These are phyloP conservation scores for Jackrogersella multiformis DNA, from an alignment of 495 filamentous ascomycete genomes.

Conservation along the genomic window DNA sequence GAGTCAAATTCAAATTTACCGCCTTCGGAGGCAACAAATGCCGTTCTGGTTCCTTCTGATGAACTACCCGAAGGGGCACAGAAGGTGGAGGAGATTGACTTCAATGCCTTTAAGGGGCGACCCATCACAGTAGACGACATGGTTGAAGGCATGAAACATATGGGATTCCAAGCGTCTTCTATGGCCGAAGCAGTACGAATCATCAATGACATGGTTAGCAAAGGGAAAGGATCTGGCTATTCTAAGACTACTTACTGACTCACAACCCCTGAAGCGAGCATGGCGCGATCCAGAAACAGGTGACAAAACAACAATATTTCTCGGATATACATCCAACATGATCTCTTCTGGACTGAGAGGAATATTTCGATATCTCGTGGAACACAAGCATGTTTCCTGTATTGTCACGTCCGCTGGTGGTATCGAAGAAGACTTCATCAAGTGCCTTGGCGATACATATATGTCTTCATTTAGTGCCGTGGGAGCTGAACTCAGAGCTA, in stretches of 20 bases:
- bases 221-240: slow-evolving; percentile 20
- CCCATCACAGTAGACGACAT: slow-evolving; percentile 87
- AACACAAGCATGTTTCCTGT: slow-evolving; percentile 88
- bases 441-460: slow-evolving; percentile 94
- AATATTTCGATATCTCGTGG: slow-evolving; percentile 88
- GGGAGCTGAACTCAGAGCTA: slow-evolving; percentile 77
- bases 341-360: slow-evolving; percentile 95
- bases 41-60: slow-evolving; percentile 88
- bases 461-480: slow-evolving; percentile 81
- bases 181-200: slow-evolving; percentile 85
- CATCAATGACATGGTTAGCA: slow-evolving; percentile 90
- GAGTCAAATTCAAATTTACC: slow-evolving; percentile 48
- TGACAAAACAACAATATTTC: slow-evolving; percentile 86
- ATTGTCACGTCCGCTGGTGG: slow-evolving; percentile 98
- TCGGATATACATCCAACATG: slow-evolving; percentile 96
- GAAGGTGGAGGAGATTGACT: slow-evolving; percentile 87
- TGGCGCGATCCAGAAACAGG: slow-evolving; percentile 79
- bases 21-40: slow-evolving; percentile 76
- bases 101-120: slow-evolving; percentile 76
- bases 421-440: slow-evolving; percentile 97
- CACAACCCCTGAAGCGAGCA: slow-evolving; percentile 62
- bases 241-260: slow-evolving; percentile 5
- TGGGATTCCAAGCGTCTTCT: slow-evolving; percentile 92
- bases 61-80: slow-evolving; percentile 78
- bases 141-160: slow-evolving; percentile 79